phyloP scores from a whole-genome alignment of 202 grass and related monocot species.

The Saccharum hybrid region DNA sequence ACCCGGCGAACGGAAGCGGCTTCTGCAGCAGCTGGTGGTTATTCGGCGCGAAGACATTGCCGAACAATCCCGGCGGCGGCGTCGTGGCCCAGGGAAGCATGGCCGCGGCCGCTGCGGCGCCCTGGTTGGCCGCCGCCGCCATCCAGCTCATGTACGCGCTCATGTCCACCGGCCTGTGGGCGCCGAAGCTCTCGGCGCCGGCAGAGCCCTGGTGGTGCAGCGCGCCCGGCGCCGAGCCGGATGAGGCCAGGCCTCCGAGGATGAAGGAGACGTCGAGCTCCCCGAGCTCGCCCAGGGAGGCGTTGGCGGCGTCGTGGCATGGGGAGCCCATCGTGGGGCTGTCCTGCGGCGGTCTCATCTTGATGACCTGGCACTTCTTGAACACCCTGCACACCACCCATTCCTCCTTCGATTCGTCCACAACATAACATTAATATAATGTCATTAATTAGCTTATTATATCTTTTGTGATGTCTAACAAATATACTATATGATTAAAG shows the following conservation, averaged over 20 bases:
- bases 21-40: slow-evolving; percentile 28
- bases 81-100: slow-evolving; percentile 53
- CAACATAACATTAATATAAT: neutral
- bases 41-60: slow-evolving; percentile 42
- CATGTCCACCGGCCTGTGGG: slow-evolving; percentile 48
- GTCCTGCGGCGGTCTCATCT: slow-evolving; percentile 26
- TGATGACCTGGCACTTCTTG: slow-evolving; percentile 56
- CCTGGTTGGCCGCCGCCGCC: slow-evolving; percentile 49
- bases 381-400: slow-evolving; percentile 73
- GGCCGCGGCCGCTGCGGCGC: slow-evolving; percentile 29
- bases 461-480: neutral
- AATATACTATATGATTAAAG: neutral
- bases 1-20: slow-evolving; percentile 39
- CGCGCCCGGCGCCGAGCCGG: neutral
- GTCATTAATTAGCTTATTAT: neutral
- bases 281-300: slow-evolving; percentile 51
- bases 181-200: slow-evolving; percentile 24
- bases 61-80: slow-evolving; percentile 30
- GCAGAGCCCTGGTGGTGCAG: slow-evolving; percentile 23
- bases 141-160: slow-evolving; percentile 62
- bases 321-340: slow-evolving; percentile 48
- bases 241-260: slow-evolving; percentile 39
- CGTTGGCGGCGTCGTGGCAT: slow-evolving; percentile 30
- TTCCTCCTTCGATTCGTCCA: slow-evolving; percentile 45
- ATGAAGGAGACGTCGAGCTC: slow-evolving; percentile 64